These are phyloP conservation scores for Cantharellus anzutake DNA, from an alignment of 768 basidiomycete species.

Conservation along the genomic window DNA sequence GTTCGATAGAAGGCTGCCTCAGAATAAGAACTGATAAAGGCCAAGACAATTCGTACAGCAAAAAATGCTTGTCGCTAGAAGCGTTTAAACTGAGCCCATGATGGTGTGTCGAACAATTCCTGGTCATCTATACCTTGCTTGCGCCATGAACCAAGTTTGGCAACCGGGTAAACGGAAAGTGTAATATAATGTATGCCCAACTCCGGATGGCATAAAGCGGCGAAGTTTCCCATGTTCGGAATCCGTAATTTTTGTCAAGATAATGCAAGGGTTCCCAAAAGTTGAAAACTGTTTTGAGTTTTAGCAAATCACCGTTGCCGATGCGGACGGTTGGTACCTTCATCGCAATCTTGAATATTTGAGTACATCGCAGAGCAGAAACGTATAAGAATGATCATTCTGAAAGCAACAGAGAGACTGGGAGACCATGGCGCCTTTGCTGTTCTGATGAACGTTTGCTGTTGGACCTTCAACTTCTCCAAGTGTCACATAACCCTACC, in stretches of 20 bases:
- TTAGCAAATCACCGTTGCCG: neutral
- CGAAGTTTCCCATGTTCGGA: conserved; percentile 97
- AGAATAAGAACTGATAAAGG: conserved; percentile 46
- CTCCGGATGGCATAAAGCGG: conserved; percentile 83
- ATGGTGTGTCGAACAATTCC: no score
- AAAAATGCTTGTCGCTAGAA: conserved; percentile 75
- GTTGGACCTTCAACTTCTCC: neutral
- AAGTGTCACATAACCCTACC: neutral
- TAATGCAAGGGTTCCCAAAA: conserved; percentile 99
- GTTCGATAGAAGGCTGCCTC: conserved; percentile 73
- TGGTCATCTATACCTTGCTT: neutral
- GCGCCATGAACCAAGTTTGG: conserved; percentile 15
- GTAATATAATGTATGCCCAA: conserved; percentile 82
- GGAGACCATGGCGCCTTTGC: conserved; percentile 51
- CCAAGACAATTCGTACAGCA: conserved; percentile 63
- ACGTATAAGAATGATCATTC: conserved; percentile 65
- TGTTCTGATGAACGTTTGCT: neutral
- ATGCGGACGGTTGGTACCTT: conserved; percentile 34
- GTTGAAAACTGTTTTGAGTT: conserved; percentile 57
- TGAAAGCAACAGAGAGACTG: conserved; percentile 63
- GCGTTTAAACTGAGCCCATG: neutral
- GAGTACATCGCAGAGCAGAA: conserved; percentile 84
- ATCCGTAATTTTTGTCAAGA: conserved; percentile 64
- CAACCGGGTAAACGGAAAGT: conserved; percentile 46
- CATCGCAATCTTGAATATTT: conserved; percentile 90